A percentile compares a stretch with the other conserved stretches of the same genome.
phyloP scores from a whole-genome alignment of 2,329 filamentous ascomycete genomes.

The Calonectria pseudoreteaudii region DNA sequence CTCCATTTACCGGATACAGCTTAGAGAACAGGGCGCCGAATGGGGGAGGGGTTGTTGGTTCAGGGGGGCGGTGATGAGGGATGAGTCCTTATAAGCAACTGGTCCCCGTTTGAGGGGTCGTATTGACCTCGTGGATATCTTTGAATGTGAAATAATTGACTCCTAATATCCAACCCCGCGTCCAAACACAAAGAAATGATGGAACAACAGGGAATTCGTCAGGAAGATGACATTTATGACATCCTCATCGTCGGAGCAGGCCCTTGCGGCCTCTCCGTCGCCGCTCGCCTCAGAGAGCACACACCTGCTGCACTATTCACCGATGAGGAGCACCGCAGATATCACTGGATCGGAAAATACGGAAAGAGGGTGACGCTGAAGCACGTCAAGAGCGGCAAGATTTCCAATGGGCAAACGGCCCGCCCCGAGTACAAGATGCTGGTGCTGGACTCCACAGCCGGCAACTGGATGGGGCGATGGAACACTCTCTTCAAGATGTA shows the following conservation, averaged over 20 bases:
- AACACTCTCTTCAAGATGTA: slow-evolving; percentile 75
- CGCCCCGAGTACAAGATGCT: slow-evolving; percentile 59
- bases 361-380: slow-evolving; percentile 70
- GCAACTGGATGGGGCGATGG: slow-evolving; percentile 78
- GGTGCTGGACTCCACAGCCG: slow-evolving; percentile 74
- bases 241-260: slow-evolving; percentile 81
- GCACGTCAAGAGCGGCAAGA: slow-evolving; percentile 50
- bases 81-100: not conserved
- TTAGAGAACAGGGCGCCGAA: not conserved
- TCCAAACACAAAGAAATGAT: slow-evolving; percentile 13
- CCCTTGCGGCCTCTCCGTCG: slow-evolving; percentile 79
- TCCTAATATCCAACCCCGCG: not conserved
- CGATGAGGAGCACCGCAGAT: slow-evolving; percentile 85
- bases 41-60: not conserved
- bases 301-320: slow-evolving; percentile 85
- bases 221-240: slow-evolving; percentile 64
- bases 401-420: slow-evolving; percentile 23
- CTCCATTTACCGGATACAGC: not conserved
- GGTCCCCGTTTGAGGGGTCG: not conserved
- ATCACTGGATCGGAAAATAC: slow-evolving; percentile 80
- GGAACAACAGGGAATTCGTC: not conserved
- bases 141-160: not conserved
- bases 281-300: slow-evolving; percentile 77
- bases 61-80: not conserved
- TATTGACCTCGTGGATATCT: not conserved